These are phyloP conservation scores for Ambrosiella beaveri DNA, from an alignment of 2,329 filamentous ascomycete species.

Conservation along the genomic window DNA sequence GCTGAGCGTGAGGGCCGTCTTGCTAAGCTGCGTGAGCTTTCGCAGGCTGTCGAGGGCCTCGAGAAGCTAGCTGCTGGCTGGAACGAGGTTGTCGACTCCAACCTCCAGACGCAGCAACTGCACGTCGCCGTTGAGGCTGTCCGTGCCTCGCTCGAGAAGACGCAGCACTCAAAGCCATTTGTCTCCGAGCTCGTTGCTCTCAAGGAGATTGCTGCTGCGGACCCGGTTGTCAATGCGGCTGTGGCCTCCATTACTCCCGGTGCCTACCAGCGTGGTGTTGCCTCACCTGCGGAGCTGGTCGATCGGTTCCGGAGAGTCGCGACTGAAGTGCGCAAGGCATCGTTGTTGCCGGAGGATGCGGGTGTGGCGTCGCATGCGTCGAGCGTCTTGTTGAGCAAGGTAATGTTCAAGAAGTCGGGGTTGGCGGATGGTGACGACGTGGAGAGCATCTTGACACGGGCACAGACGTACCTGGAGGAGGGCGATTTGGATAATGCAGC, in stretches of 20 bases:
- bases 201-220: slow-evolving; percentile 74
- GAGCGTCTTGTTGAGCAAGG: slow-evolving; percentile 74
- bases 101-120: slow-evolving; percentile 86
- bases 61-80: slow-evolving; percentile 77
- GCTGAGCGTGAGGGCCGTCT: slow-evolving; percentile 73
- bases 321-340: slow-evolving; percentile 82
- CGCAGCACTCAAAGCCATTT: slow-evolving; percentile 60
- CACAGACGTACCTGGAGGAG: slow-evolving; percentile 81
- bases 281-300: slow-evolving; percentile 68
- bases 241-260: slow-evolving; percentile 91
- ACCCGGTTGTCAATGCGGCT: slow-evolving; percentile 76
- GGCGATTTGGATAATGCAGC: slow-evolving; percentile 82
- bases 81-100: slow-evolving; percentile 79
- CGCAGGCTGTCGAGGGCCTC: slow-evolving; percentile 59
- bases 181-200: slow-evolving; percentile 83
- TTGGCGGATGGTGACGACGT: slow-evolving; percentile 74
- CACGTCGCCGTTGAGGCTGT: slow-evolving; percentile 92
- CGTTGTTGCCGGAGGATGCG: slow-evolving; percentile 78
- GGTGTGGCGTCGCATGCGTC: slow-evolving; percentile 89
- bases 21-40: slow-evolving; percentile 68
- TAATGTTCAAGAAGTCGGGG: slow-evolving; percentile 90
- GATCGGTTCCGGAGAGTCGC: slow-evolving; percentile 93
- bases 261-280: slow-evolving; percentile 83
- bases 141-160: slow-evolving; percentile 61
- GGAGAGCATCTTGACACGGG: slow-evolving; percentile 78